Evolutionary conservation across 2,329 filamentous ascomycete species (phyloP), one percentile per base, ranked within the genome.

Genomic region (Parastagonospora avenae): DNA sequence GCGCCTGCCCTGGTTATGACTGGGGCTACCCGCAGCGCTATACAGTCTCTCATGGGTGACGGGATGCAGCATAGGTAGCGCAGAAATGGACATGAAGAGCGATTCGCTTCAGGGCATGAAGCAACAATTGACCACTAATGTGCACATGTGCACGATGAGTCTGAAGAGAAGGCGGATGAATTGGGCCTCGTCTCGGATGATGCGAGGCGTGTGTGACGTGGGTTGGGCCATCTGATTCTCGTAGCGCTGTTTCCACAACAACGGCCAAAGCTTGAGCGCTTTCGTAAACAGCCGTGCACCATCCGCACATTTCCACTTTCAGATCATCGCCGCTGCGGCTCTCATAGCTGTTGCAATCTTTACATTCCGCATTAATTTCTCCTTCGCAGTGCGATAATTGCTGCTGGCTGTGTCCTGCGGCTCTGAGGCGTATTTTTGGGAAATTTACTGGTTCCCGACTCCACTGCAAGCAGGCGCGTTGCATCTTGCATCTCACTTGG

Each of bases 321-420:
- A 62, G 55, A 54, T 57, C 60, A 46, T 50, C 62, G 62, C 65
- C 59, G 62, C 57, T 35, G 51, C 60, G 57, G 48, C 61, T 16
- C 42, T 53, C 52, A 49, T 48, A 55, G 44, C 55, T 48, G 54
- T 59, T 52, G 52, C 52, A 51, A 47, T 56, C 52, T 50, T 53
- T 60, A 46, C 63, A 67, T 68, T 67, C 61, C 63, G 57, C 64
- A 61, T 64, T 67, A 52, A 63, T 56, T 69, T 70, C 63, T 66
- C 63, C 19, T 24, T 58, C 62, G 59, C 58, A 48, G 59, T 52
- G 62, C 53, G 63, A 53, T 45, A 46, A 36, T 48, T 49, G 52
- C 52, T 54, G 57, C 54, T 46, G 56, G 57, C 62, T 53, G 50
- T 57, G 61, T 60, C 58, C 54, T 45, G 60, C 7, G 51, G 57